These are phyloP conservation scores for Fusarium papillatum DNA, from an alignment of 2,329 filamentous ascomycete genomes.

Conservation along the genomic window DNA sequence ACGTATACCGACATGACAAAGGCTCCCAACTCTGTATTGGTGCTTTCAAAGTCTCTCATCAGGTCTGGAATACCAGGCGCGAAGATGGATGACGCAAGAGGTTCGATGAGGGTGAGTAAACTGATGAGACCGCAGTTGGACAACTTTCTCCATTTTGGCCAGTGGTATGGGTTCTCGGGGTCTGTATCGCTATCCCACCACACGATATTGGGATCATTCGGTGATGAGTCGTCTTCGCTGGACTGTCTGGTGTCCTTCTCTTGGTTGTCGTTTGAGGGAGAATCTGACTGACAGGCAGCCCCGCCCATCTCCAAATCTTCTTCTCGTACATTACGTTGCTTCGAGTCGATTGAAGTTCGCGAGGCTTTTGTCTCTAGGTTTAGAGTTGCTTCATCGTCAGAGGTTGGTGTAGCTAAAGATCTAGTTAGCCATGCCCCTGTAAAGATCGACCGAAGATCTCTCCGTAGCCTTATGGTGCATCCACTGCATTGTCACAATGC, in stretches of 20 bases:
- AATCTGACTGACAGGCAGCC: background rate
- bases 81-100: constrained; percentile 66
- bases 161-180: constrained; percentile 74
- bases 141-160: constrained; percentile 63
- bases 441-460: background rate
- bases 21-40: constrained; percentile 43
- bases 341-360: background rate
- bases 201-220: constrained; percentile 50
- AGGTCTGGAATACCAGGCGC: constrained; percentile 72
- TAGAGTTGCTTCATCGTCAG: background rate
- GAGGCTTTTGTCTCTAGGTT: background rate
- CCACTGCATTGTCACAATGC: background rate
- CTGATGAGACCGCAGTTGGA: constrained; percentile 47
- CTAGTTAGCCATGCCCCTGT: background rate
- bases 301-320: background rate
- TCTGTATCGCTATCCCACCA: constrained; percentile 73
- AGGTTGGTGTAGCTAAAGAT: background rate
- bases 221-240: background rate
- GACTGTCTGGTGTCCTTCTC: background rate
- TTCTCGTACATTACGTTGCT: background rate
- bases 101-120: constrained; percentile 56
- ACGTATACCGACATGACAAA: constrained; percentile 59
- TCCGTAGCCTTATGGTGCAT: background rate
- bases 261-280: background rate
- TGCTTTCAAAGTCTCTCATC: constrained; percentile 65